Conservation (phyloP, 75 land plant genomes). For the Chamaecyparis obtusa region DNA sequence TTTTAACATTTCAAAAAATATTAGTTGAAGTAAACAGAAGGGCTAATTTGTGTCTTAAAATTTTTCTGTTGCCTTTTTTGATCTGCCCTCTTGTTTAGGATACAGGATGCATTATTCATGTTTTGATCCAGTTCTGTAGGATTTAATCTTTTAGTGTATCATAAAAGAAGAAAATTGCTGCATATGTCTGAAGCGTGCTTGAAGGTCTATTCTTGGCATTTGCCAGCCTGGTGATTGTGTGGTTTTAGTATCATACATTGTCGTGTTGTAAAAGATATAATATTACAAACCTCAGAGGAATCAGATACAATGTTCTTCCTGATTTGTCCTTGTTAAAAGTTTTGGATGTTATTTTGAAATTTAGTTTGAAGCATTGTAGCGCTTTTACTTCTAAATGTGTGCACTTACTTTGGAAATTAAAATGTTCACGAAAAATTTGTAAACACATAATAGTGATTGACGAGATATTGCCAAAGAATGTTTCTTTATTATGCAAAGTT, state of each 20-base stretch:
- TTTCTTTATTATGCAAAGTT: neutral
- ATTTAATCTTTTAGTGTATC: neutral
- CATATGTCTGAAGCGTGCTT: neutral
- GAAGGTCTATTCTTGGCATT: neutral
- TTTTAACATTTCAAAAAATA: too few species aligned
- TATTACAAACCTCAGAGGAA: too few species aligned
- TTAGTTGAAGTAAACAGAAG: neutral
- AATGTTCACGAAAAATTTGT: too few species aligned
- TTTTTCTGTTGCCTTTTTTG: neutral
- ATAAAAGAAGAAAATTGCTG: neutral
- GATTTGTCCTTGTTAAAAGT: neutral
- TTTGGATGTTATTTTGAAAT: neutral
- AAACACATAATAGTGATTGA: neutral
- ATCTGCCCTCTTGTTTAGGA: neutral
- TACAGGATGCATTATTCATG: neutral
- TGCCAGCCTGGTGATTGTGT: neutral
- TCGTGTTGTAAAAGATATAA: too few species aligned
- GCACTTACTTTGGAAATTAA: neutral
- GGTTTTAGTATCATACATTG: neutral
- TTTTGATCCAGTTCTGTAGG: neutral
- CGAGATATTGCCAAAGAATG: neutral
- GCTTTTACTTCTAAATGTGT: neutral
- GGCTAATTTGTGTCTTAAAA: neutral
- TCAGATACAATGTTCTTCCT: neutral
- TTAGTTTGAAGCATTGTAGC: too few species aligned